phyloP scores from a whole-genome alignment of 352 stramenopile species.

The Blastocystis sp. region DNA sequence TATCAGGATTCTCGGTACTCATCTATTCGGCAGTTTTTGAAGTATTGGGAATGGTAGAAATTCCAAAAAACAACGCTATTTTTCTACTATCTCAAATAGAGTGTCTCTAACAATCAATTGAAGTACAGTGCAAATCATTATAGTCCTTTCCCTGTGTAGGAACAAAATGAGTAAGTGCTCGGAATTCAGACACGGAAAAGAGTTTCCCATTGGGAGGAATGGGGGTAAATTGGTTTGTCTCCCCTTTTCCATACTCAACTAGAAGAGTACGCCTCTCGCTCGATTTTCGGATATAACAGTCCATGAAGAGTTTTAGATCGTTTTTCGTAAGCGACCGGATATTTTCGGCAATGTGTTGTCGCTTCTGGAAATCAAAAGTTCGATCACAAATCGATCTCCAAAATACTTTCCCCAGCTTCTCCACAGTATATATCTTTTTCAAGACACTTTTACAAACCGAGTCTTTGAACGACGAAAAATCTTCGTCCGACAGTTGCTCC shows the following conservation, averaged over 20 bases:
- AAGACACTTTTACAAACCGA: neutral
- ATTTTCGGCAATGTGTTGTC: neutral
- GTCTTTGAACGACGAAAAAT: neutral
- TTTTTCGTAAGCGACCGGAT: neutral
- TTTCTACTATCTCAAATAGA: neutral
- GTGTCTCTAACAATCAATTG: neutral
- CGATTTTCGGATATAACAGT: neutral
- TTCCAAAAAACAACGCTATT: neutral
- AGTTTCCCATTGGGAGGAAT: neutral
- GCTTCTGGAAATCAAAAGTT: neutral
- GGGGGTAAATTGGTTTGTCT: neutral
- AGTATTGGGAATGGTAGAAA: neutral
- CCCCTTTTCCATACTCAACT: conserved; percentile 13
- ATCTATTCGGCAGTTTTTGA: neutral
- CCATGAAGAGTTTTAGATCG: neutral
- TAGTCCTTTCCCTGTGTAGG: conserved; percentile 22
- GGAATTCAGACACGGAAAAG: neutral
- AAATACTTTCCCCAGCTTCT: neutral
- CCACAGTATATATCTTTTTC: neutral
- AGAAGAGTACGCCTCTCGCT: neutral
- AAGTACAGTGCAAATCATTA: neutral
- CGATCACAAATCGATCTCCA: neutral
- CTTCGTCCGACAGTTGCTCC: neutral
- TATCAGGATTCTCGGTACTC: conserved; percentile 55
- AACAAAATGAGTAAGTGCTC: neutral